Evolutionary conservation across 345 rosid genomes (phyloP).

Genomic region (Lenwebbia sp.): DNA sequence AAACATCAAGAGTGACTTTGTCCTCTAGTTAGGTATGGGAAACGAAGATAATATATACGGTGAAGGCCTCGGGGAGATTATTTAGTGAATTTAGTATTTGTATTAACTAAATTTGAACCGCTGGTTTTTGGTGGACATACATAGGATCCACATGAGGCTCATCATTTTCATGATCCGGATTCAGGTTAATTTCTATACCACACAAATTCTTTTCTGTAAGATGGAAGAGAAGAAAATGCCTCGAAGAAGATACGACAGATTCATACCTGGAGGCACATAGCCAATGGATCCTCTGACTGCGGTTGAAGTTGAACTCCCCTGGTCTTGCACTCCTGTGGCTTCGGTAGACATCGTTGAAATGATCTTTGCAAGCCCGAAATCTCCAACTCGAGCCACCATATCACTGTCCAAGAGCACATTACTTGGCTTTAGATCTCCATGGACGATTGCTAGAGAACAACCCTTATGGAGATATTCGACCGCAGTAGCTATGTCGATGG

Average conservation of each 20-base stretch:
- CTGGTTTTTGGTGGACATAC: neutral
- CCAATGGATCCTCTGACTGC: neutral
- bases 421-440: too few relatives aligned
- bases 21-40: neutral
- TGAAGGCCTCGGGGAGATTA: neutral
- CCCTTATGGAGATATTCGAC: too few relatives aligned
- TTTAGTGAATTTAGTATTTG: neutral
- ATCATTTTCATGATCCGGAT: neutral
- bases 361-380: too few relatives aligned
- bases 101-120: neutral
- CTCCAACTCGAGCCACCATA: too few relatives aligned
- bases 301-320: neutral
- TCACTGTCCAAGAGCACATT: too few relatives aligned
- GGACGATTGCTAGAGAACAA: too few relatives aligned
- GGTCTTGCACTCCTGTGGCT: too few relatives aligned
- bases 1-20: neutral
- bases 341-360: too few relatives aligned
- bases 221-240: neutral
- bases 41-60: neutral
- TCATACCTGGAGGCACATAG: neutral
- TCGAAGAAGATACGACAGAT: too few relatives aligned
- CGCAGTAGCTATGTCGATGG: too few relatives aligned
- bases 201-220: neutral
- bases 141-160: neutral
- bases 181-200: neutral